These are phyloP conservation scores for Debaryomyces udenii DNA, from an alignment of 1,139 yeast genomes.

Conservation along the genomic window DNA sequence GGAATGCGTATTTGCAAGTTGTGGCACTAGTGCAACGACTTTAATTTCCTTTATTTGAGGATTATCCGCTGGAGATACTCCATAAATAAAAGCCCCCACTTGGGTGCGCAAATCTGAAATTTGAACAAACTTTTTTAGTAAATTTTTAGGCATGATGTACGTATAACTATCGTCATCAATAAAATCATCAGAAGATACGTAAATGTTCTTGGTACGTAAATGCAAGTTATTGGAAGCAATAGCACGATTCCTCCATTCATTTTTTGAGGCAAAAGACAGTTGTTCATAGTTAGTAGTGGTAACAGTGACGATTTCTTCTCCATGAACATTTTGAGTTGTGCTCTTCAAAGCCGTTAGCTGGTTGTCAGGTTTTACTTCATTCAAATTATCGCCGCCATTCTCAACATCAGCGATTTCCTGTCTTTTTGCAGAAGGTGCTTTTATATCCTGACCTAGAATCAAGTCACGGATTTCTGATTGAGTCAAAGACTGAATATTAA, in stretches of 20 bases:
- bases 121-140: constrained; percentile 75
- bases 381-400: constrained; percentile 60
- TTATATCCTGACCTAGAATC: constrained; percentile 90
- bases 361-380: constrained; percentile 33
- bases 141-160: constrained; percentile 79
- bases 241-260: constrained; percentile 92
- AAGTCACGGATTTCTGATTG: constrained; percentile 93
- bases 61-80: constrained; percentile 72
- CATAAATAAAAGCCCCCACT: constrained; percentile 80
- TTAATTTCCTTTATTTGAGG: constrained; percentile 74
- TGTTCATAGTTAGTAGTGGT: constrained; percentile 91
- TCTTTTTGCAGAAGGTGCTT: constrained; percentile 84
- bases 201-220: constrained; percentile 75
- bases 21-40: constrained; percentile 83
- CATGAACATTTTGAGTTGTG: constrained; percentile 87
- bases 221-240: constrained; percentile 75
- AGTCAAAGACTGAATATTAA: constrained; percentile 83
- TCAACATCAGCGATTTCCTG: constrained; percentile 80
- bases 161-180: constrained; percentile 58
- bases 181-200: constrained; percentile 59
- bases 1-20: constrained; percentile 71
- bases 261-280: constrained; percentile 76
- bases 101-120: constrained; percentile 83
- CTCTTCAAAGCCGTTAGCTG: constrained; percentile 80
- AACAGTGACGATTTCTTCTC: constrained; percentile 93